Conservation (phyloP, 495 filamentous ascomycete species). For the Penicillium coprophilum region DNA sequence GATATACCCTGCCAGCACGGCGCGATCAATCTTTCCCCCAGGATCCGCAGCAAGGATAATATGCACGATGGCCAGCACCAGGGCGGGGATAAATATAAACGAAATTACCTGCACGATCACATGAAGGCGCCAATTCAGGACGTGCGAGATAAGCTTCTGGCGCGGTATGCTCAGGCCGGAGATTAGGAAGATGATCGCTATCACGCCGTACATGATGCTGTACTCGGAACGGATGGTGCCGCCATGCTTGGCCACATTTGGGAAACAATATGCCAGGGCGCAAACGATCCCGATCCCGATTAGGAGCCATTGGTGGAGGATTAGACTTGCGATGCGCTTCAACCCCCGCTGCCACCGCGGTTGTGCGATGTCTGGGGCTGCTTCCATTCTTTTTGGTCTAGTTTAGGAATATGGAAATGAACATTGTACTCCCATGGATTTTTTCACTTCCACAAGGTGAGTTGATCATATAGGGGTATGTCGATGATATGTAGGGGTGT, state of each 20-base stretch:
- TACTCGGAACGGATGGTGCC: slow-evolving; percentile 55
- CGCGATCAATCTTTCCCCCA: slow-evolving; percentile 42
- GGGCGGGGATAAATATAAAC: slow-evolving; percentile 51
- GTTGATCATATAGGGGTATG: neutral
- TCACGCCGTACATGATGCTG: slow-evolving; percentile 53
- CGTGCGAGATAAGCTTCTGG: slow-evolving; percentile 50
- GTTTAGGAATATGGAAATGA: neutral
- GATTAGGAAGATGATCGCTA: slow-evolving; percentile 55
- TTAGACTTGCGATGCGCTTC: slow-evolving; percentile 30
- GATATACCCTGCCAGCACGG: slow-evolving; percentile 54
- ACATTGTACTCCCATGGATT: neutral
- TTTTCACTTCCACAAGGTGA: neutral
- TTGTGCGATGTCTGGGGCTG: neutral
- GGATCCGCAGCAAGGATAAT: slow-evolving; percentile 48
- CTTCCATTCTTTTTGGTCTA: slow-evolving; percentile 17
- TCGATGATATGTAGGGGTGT: slow-evolving; percentile 3
- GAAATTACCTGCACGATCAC: slow-evolving; percentile 50
- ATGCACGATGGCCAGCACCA: slow-evolving; percentile 47
- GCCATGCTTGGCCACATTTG: slow-evolving; percentile 53
- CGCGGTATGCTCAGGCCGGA: slow-evolving; percentile 54
- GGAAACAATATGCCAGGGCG: slow-evolving; percentile 53
- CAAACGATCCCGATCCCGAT: slow-evolving; percentile 54
- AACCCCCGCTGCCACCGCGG: slow-evolving; percentile 15
- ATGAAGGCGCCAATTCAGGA: slow-evolving; percentile 54
- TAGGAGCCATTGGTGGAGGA: slow-evolving; percentile 57